Evolutionary conservation across 352 stramenopile genomes (phyloP), one percentile per base, ranked within the genome.

Genomic region (Lagenidium sp.): DNA sequence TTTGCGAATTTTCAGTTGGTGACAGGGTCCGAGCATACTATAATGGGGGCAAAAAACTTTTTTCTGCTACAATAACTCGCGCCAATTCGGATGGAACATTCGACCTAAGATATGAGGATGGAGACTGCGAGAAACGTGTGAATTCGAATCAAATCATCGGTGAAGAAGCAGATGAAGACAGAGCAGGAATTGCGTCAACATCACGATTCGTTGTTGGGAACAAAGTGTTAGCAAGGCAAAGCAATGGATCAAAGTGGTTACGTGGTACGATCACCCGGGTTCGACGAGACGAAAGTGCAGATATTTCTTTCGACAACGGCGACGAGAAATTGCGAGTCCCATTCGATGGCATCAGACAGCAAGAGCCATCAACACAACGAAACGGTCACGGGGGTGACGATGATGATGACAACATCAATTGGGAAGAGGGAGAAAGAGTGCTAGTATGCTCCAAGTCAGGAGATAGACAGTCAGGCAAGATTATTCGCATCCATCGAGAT

Each of bases 21-120:
- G 34, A 44, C 8, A 16, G 20, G 5, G 43, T 58, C 10, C 37
- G 47, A 21, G 50, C 50, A 11, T 41, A 41, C 25, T 58, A 45
- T 47, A 81, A 78, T 36, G 56, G 59, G 25, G 66, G 68, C 4
- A 66, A 65, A 15, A 73, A 65, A 26, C 47, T 65, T 11, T 88
- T 71, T 43, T 7, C 38, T 18, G 77, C 74, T 2, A 70, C 65
- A 36, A 78, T 92, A 31, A 53, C 53, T 13, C 43, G 48, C 3
- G 56, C 62, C 0, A 60, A 89, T 45, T 48, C 48, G 6, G 72
- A 94, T 35, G 63, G 56, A 3, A 86, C 64, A 5, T 82, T 71
- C 39, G 77, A 87, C 28, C 46, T 94, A 37, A 11, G 54, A 21
- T 91, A 88, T 31, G 68, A 85, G 1, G 72, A 85, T 44, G 80